Conservation (phyloP, 768 basidiomycete species). For the Lentinula lateritia region DNA sequence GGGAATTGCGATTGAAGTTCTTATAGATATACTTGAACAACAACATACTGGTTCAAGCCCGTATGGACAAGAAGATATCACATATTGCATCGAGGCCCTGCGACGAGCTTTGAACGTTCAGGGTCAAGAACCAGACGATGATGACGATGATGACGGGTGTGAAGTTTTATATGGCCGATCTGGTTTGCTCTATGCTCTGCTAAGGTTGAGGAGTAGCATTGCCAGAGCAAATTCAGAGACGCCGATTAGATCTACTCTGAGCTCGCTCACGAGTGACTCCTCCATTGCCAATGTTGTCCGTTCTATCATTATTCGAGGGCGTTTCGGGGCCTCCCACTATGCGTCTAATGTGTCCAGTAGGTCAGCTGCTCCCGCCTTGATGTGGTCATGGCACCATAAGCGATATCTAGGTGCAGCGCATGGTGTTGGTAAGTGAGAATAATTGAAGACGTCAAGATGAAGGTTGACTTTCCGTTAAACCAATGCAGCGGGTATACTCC, state of each 20-base stretch:
- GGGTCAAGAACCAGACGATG: not conserved
- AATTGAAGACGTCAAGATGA: not conserved
- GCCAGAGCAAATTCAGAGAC: not conserved
- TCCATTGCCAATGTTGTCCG: constrained; percentile 31
- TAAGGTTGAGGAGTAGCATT: constrained; percentile 32
- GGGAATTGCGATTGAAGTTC: constrained; percentile 3
- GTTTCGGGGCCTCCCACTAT: constrained; percentile 12
- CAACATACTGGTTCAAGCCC: not conserved
- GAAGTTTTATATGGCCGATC: constrained; percentile 58
- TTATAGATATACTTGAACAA: not conserved
- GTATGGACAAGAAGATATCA: not conserved
- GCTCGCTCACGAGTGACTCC: constrained; percentile 27
- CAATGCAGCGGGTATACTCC: constrained; percentile 44
- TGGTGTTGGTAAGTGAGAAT: constrained; percentile 45
- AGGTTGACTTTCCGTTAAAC: not conserved
- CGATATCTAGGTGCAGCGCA: constrained; percentile 54
- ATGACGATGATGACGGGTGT: constrained; percentile 38
- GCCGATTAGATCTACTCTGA: constrained; percentile 3
- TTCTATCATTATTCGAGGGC: constrained; percentile 42
- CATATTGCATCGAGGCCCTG: not conserved
- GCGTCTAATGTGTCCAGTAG: constrained; percentile 5
- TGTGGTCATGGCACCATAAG: constrained; percentile 59
- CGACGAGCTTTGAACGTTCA: not conserved
- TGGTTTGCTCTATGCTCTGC: constrained; percentile 48
- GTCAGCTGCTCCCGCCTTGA: constrained; percentile 32